Base-by-base conservation (phyloP, 148 eudicot genomes). In the Rhododendron mucronatum region DNA sequence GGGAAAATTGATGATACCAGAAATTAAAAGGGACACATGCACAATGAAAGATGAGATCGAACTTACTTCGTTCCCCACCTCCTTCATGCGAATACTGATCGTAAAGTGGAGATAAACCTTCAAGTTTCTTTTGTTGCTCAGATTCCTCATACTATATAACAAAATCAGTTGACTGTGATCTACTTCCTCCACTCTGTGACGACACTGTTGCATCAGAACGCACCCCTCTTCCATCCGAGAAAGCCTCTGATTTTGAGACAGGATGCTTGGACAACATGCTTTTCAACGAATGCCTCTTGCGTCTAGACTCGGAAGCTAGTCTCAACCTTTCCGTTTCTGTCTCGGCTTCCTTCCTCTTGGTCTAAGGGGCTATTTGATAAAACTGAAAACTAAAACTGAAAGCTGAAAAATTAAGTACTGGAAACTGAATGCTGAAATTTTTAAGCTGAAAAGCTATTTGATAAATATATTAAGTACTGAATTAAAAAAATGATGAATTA, bases 191-290 rank as follows among this genome's bases (percentile, higher is more conserved):
- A 61, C 69, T 76, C 77, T 88, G 86, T 55, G 81, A 50, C 78
- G 84, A 44, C 82, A 84, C 71, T 80, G 69, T 74, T 78, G 71
- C 86, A 26, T 80, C 75, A 55, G 90, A 87, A 35, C 79, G 71
- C 69, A 21, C 80, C 50, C 50, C 87, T 84, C 67, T 91, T 67
- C 90, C 90, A 48, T 61, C 79, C 7, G 88, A 86, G 48, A 82
- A 74, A 23, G 76, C 87, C 73, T 91, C 92, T 8, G 89, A 59
- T 83, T 88, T 89, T 7, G 92, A 87, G 85, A 91, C 87, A 5
- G 86, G 87, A 89, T 90, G 95, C 88, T 87, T 92, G 0, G 93
- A 90, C 84, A 96, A 83, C 89, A 95, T 90, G 88, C 91, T 93
- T 89, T 88, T 93, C 82, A 95, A 84, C 9, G 95, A 93, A 67